Conservation (phyloP, 163 green algal genomes). For the Chlamydomonas reinhardtii region DNA sequence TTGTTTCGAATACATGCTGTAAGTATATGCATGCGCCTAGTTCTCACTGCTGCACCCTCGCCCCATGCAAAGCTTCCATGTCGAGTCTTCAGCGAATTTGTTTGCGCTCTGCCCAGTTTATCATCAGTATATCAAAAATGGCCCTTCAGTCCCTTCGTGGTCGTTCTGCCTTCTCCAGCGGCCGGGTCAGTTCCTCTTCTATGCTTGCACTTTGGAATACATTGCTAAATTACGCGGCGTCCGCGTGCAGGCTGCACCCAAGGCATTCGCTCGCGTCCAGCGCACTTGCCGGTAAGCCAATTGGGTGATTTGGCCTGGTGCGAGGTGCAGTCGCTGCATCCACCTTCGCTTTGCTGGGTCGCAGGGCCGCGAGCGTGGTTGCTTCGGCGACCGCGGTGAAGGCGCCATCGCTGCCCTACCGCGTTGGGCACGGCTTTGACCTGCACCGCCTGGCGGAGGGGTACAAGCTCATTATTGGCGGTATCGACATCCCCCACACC, state of each 20-base stretch:
- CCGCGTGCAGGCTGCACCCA: conserved; percentile 1
- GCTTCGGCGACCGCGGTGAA: background rate
- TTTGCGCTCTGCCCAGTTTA: background rate
- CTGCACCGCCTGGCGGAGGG: conserved; percentile 94
- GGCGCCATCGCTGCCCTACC: conserved; percentile 73
- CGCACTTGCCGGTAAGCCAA: conserved; percentile 31
- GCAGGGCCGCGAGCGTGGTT: conserved; percentile 21
- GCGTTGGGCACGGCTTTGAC: conserved; percentile 94
- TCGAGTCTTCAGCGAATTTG: too few species aligned
- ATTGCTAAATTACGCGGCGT: too few species aligned
- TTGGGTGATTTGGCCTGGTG: background rate
- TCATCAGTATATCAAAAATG: background rate
- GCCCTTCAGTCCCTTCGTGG: conserved; percentile 12
- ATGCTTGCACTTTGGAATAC: background rate
- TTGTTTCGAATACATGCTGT: too few species aligned
- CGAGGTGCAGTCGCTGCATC: background rate
- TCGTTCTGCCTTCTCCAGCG: background rate
- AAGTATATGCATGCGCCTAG: too few species aligned
- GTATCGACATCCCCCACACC: conserved; percentile 96
- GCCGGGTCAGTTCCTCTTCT: conserved; percentile 23
- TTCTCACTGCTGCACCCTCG: too few species aligned
- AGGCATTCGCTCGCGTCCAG: background rate
- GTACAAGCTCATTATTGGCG: conserved; percentile 95
- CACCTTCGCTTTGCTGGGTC: background rate
- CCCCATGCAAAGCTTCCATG: too few species aligned